phyloP scores from a whole-genome alignment of 2,329 filamentous ascomycete genomes.

The Intubia oerlemansii region DNA sequence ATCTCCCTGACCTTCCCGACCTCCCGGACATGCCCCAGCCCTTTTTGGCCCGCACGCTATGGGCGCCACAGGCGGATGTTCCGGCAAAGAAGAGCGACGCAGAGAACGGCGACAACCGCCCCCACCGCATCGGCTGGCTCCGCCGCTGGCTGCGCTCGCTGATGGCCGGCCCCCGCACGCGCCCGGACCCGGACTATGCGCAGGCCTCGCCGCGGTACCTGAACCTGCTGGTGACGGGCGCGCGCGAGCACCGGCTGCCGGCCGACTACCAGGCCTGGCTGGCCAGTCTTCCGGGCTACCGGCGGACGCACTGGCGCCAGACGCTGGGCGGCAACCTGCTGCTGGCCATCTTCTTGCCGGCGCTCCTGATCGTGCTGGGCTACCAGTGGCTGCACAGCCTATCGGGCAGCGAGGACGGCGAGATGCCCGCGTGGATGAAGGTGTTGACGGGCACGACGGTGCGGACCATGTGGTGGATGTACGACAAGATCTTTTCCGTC shows the following conservation, averaged over 20 bases:
- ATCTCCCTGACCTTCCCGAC: too few relatives aligned
- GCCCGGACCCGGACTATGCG: constrained; percentile 49
- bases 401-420: too few relatives aligned
- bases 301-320: constrained; percentile 44
- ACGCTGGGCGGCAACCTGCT: constrained; percentile 34
- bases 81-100: constrained; percentile 13
- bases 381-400: constrained; percentile 8
- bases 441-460: constrained; percentile 29
- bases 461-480: constrained; percentile 20
- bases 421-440: constrained; percentile 48
- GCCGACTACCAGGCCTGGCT: constrained; percentile 59
- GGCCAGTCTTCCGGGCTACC: constrained; percentile 45
- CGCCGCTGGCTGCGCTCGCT: constrained; percentile 14
- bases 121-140: constrained; percentile 10
- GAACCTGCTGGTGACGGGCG: constrained; percentile 58
- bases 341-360: constrained; percentile 33
- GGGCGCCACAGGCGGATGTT: constrained; percentile 32
- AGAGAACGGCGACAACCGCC: constrained; percentile 4
- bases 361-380: constrained; percentile 26
- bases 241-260: constrained; percentile 60
- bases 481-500: constrained; percentile 26
- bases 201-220: constrained; percentile 74
- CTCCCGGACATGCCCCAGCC: too few relatives aligned
- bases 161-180: constrained; percentile 23
- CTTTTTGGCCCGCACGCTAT: constrained; percentile 73